Base-by-base conservation (phyloP, 129 eudicot genomes). In the Centella asiatica region DNA sequence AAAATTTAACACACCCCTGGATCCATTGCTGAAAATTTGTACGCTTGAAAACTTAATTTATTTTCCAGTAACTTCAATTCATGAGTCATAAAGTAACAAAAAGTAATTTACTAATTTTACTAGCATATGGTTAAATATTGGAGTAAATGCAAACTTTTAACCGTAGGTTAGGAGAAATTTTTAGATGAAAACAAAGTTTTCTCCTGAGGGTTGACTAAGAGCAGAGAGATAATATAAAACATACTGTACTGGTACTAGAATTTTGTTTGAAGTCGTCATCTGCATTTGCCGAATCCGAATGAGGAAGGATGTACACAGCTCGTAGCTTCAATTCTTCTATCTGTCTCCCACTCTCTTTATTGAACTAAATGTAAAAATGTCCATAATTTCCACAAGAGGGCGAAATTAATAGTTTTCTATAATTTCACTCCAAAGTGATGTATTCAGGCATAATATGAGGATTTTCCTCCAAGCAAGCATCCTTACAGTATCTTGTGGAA, bases 271-370 rank as follows among this genome's bases (percentile, higher is more conserved):
- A 44, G 68, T 25, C 68, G 37, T 74, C 84, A 51, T 75, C 78
- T 23, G 69, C 17, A 65, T 64, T 70, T 57, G 79, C 80, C 49
- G 67, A 31, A 26, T 65, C 61, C 44, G 75, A 51, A 62, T 74
- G 44, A 11, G 81, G 82, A 49, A 79, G 44, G 22, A 73, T 24
- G 66, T 89, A 89, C 17, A 80, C 77, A 63, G 85, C 95, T 73
- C 66, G 75, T 47, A 89, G 97, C 76, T 89, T 85, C 83, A 77
- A 74, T 59, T 89, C 97, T 62, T 89, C 97, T 69, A 89, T 45
- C 10, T 50, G 63, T 75, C 71, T 89, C 52, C 83, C 89, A 64
- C 85, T 62, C 55, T 89, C 97, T 74, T 89, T 89, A 52, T 54
- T 72, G 67, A 87, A 87, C 93, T 87, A 77, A 0, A 76, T 51